These are phyloP conservation scores for Aspergillus avenaceus DNA, from an alignment of 495 filamentous ascomycete species.

Conservation along the genomic window DNA sequence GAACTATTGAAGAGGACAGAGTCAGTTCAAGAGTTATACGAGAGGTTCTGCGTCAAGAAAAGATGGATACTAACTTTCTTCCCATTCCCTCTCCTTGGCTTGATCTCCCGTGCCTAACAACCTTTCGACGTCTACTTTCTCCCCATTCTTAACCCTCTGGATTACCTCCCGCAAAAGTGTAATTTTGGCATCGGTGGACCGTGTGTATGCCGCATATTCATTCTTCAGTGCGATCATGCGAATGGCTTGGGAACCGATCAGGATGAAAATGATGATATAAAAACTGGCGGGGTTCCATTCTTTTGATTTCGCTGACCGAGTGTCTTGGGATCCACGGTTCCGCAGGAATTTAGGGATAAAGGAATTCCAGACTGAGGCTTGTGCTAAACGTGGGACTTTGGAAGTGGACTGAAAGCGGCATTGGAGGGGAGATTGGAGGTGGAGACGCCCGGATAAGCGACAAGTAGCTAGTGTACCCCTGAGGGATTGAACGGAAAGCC, in stretches of 20 bases:
- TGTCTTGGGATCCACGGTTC: conserved; percentile 21
- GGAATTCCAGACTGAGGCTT: conserved; percentile 66
- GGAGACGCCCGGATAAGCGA: background rate
- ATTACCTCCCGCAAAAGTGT: conserved; percentile 75
- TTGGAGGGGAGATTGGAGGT: conserved; percentile 2
- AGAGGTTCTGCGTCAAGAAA: no score
- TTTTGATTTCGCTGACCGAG: conserved; percentile 47
- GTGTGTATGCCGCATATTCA: conserved; percentile 64
- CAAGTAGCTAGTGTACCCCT: background rate
- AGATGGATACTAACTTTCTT: conserved; percentile 58
- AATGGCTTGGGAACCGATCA: conserved; percentile 93
- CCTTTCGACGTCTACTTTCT: conserved; percentile 86
- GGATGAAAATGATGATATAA: conserved; percentile 83
- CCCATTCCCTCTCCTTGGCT: conserved; percentile 79
- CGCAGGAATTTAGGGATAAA: conserved; percentile 54
- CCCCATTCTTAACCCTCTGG: conserved; percentile 73
- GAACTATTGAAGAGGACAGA: conserved; percentile 42
- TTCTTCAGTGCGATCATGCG: conserved; percentile 80
- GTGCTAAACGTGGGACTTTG: conserved; percentile 53
- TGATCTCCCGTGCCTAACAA: conserved; percentile 75
- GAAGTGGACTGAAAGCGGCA: conserved; percentile 27
- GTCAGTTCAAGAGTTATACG: conserved; percentile 5
- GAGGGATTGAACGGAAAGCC: conserved; percentile 2
- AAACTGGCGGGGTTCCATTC: conserved; percentile 93
- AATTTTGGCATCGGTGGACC: conserved; percentile 76